Percentiles rank a stretch among this genome's conserved stretches.
These are phyloP conservation scores for Calonectria naviculata DNA, from an alignment of 2,329 filamentous ascomycete genomes.

Conservation along the genomic window DNA sequence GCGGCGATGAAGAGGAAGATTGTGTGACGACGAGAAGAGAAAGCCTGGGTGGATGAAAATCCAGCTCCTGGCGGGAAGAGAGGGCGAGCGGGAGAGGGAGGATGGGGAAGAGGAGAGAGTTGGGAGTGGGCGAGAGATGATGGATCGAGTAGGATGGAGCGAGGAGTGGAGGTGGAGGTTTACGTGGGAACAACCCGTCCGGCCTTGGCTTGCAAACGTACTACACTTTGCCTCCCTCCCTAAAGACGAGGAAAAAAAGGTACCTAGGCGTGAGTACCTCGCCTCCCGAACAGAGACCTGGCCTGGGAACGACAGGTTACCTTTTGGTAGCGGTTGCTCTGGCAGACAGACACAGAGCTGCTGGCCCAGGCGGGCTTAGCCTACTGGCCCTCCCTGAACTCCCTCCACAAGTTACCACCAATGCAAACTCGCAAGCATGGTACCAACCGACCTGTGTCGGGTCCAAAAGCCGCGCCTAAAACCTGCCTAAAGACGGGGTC, in stretches of 20 bases:
- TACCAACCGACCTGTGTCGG: not conserved
- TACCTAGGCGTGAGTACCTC: conserved; percentile 4
- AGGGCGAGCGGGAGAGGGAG: conserved; percentile 37
- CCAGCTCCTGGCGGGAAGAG: conserved; percentile 48
- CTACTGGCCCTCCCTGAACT: conserved; percentile 7
- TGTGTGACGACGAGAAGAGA: conserved; percentile 54
- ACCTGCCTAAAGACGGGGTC: conserved; percentile 41
- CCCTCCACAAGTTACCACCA: not conserved
- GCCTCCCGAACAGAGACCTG: not conserved
- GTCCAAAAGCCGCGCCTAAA: conserved; percentile 23
- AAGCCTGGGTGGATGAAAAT: conserved; percentile 55
- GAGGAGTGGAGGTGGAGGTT: conserved; percentile 23
- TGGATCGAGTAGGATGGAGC: conserved; percentile 39
- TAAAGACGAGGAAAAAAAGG: not conserved
- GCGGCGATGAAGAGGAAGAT: conserved; percentile 49
- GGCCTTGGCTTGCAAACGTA: conserved; percentile 26
- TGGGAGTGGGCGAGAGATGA: conserved; percentile 29
- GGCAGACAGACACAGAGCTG: conserved; percentile 24
- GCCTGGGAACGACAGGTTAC: conserved; percentile 8
- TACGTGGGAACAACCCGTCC: conserved; percentile 21
- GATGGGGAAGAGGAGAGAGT: conserved; percentile 34
- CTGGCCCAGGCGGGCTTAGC: conserved; percentile 15
- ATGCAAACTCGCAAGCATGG: conserved; percentile 3
- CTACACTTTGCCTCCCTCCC: conserved; percentile 4
- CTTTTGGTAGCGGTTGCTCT: conserved; percentile 23